A percentile compares a stretch with the other conserved stretches of the same genome.
phyloP scores from a whole-genome alignment of 306 rosid genomes.

The Alnus rubra region DNA sequence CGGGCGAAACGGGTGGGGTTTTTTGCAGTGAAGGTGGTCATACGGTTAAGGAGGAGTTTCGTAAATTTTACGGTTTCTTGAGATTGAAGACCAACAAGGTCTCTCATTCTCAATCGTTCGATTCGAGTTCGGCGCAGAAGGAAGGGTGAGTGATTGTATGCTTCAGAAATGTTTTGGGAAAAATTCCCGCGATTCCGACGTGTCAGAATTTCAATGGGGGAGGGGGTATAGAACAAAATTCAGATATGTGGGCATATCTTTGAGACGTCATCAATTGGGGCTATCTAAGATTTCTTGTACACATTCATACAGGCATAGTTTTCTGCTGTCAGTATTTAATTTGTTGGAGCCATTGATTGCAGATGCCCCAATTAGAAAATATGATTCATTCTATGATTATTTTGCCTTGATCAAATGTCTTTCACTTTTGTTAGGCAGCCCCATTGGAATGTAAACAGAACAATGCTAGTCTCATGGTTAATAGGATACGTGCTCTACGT shows the following conservation, averaged over 20 bases:
- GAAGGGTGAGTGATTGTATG: not conserved
- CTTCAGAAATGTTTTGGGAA: not conserved
- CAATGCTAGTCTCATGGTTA: not conserved
- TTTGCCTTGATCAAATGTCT: not conserved
- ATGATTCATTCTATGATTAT: not conserved
- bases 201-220: not conserved
- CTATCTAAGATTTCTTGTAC: not conserved
- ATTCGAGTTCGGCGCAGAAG: slow-evolving; percentile 24
- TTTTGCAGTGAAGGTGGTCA: slow-evolving; percentile 31
- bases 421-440: not conserved
- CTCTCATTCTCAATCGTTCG: slow-evolving; percentile 44
- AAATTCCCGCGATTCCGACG: not conserved
- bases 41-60: slow-evolving; percentile 63
- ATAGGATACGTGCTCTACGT: not conserved
- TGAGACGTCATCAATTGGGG: not conserved
- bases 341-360: not conserved
- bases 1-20: slow-evolving; percentile 26
- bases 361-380: not conserved
- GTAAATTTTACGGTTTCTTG: slow-evolving; percentile 61
- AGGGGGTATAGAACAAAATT: no score
- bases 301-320: not conserved
- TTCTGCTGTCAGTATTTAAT: not conserved
- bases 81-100: slow-evolving; percentile 43
- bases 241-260: no score
- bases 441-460: not conserved